These are phyloP conservation scores for Sporothrix brunneoviolacea DNA, from an alignment of 2,329 filamentous ascomycete genomes.

Conservation along the genomic window DNA sequence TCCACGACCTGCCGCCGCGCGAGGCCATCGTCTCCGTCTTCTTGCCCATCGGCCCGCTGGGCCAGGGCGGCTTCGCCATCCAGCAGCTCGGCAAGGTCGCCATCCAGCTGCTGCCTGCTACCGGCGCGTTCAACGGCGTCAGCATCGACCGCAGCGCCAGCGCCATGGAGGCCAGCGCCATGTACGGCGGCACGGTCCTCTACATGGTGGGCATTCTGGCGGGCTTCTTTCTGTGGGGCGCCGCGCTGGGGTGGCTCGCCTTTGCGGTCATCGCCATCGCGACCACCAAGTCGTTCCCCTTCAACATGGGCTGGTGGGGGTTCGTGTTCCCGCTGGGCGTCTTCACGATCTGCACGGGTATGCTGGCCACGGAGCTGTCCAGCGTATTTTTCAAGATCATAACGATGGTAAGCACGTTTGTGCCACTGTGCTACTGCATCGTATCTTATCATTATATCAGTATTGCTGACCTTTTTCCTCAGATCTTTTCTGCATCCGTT, in stretches of 20 bases:
- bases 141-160: constrained; percentile 20
- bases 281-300: constrained; percentile 30
- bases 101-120: constrained; percentile 25
- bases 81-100: constrained; percentile 37
- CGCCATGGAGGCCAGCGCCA: constrained; percentile 32
- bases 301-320: constrained; percentile 35
- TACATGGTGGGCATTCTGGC: constrained; percentile 44
- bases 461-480: neutral
- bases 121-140: constrained; percentile 31
- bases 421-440: no score
- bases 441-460: no score
- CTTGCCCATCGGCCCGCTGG: constrained; percentile 55
- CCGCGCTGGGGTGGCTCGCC: constrained; percentile 28
- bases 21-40: constrained; percentile 60
- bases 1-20: constrained; percentile 59
- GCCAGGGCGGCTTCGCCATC: constrained; percentile 52
- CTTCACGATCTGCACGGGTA: constrained; percentile 33
- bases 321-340: constrained; percentile 34
- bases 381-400: constrained; percentile 38
- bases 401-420: constrained; percentile 18
- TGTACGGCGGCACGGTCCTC: constrained; percentile 42
- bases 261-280: constrained; percentile 27
- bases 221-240: constrained; percentile 29
- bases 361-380: constrained; percentile 34
- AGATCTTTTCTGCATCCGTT: constrained; percentile 35